phyloP scores from a whole-genome alignment of 2,329 filamentous ascomycete species.

The Penicillium sp. region DNA sequence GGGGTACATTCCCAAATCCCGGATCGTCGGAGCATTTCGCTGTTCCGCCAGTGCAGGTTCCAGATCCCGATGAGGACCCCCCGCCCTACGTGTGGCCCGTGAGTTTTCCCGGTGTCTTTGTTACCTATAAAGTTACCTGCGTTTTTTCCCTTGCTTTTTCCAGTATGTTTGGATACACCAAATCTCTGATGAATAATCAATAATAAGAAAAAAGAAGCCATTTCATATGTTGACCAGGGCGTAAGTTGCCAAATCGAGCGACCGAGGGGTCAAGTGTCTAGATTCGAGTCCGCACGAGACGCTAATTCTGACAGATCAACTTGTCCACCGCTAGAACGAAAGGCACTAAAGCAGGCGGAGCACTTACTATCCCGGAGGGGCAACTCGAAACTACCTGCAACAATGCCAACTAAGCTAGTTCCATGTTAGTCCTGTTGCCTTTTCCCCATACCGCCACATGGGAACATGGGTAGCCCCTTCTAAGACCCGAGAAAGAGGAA shows the following conservation, averaged over 20 bases:
- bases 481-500: neutral
- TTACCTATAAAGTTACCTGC: neutral
- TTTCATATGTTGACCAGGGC: neutral
- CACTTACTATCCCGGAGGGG: neutral
- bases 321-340: conserved; percentile 14
- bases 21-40: conserved; percentile 9
- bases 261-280: neutral
- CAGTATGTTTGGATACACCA: neutral
- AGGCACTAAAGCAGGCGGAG: conserved; percentile 1
- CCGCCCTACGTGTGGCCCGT: conserved; percentile 1
- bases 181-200: neutral
- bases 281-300: neutral
- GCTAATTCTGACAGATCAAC: conserved; percentile 22
- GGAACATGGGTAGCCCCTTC: neutral
- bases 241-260: neutral
- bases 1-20: conserved; percentile 2
- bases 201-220: neutral
- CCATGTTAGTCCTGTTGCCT: neutral
- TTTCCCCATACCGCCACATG: neutral
- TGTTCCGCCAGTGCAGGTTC: conserved; percentile 7
- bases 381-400: neutral
- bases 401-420: neutral
- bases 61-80: conserved; percentile 1
- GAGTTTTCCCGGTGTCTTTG: neutral
- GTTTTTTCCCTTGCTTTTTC: neutral